These are phyloP conservation scores for Aechmea fasciata DNA, from an alignment of 176 grass and related monocot genomes.

Conservation along the genomic window DNA sequence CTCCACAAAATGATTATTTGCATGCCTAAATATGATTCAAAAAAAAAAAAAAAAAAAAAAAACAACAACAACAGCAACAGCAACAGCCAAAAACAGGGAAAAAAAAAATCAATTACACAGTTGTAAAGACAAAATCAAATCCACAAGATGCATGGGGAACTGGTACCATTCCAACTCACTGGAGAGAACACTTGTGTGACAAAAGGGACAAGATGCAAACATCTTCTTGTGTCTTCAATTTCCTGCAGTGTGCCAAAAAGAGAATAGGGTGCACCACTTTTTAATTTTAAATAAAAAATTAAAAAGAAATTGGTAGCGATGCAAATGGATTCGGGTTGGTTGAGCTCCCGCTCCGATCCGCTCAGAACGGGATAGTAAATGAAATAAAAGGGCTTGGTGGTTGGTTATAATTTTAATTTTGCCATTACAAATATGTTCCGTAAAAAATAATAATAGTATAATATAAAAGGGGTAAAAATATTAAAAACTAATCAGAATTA, in stretches of 20 bases:
- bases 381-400: no score
- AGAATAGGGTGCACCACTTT: no score
- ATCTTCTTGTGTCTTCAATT: slow-evolving; percentile 16
- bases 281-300: no score
- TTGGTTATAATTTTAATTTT: no score
- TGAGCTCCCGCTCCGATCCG: no score
- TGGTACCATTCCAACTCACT: slow-evolving; percentile 65
- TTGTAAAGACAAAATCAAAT: background rate
- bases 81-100: background rate
- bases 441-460: no score
- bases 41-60: background rate
- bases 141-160: background rate
- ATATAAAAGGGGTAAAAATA: no score
- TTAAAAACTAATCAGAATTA: no score
- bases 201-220: slow-evolving; percentile 75
- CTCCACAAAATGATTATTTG: slow-evolving; percentile 73
- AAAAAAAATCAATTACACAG: background rate
- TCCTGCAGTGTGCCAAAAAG: background rate
- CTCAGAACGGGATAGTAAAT: no score
- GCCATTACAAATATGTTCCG: no score
- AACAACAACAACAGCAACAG: background rate
- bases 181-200: slow-evolving; percentile 47
- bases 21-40: slow-evolving; percentile 45
- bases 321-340: no score
- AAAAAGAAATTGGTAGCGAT: no score